Evolutionary conservation across 192 early-diverging fungal species (phyloP).

Genomic region (Coemansia sp.): DNA sequence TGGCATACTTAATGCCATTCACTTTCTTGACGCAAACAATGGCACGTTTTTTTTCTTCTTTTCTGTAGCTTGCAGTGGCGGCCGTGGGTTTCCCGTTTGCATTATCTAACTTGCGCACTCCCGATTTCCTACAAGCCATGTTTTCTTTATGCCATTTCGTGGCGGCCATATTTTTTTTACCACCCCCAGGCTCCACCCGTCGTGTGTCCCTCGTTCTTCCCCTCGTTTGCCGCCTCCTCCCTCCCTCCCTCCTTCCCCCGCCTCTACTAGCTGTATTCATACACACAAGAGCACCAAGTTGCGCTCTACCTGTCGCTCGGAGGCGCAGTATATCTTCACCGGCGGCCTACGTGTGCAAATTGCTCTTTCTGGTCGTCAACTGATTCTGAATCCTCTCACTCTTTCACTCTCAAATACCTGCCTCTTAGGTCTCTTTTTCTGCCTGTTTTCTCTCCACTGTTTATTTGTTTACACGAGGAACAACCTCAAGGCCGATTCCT

Average conservation of each 20-base stretch:
- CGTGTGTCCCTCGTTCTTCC: not conserved
- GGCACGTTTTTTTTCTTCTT: not conserved
- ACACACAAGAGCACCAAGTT: not conserved
- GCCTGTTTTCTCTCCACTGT: not conserved
- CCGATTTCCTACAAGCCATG: constrained; percentile 25
- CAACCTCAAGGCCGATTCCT: not conserved
- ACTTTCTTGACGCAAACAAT: constrained; percentile 3
- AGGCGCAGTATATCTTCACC: constrained; percentile 7
- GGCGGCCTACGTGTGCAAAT: not conserved
- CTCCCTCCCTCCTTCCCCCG: not conserved
- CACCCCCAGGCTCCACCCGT: not conserved
- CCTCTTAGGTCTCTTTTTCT: not conserved
- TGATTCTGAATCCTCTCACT: not conserved
- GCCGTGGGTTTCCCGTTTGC: constrained; percentile 12
- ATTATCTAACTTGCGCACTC: constrained; percentile 1
- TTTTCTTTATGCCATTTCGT: constrained; percentile 3
- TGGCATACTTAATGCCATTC: not conserved
- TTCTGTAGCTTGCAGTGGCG: constrained; percentile 2
- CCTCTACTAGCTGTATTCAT: not conserved
- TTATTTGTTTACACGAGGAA: constrained; percentile 8
- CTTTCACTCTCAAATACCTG: not conserved
- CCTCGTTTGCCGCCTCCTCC: not conserved
- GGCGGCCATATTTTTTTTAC: constrained; percentile 1
- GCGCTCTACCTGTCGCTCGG: constrained; percentile 10
- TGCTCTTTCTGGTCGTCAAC: not conserved